Conservation (phyloP, 441 rosid species). For the Gossypium davidsonii region DNA sequence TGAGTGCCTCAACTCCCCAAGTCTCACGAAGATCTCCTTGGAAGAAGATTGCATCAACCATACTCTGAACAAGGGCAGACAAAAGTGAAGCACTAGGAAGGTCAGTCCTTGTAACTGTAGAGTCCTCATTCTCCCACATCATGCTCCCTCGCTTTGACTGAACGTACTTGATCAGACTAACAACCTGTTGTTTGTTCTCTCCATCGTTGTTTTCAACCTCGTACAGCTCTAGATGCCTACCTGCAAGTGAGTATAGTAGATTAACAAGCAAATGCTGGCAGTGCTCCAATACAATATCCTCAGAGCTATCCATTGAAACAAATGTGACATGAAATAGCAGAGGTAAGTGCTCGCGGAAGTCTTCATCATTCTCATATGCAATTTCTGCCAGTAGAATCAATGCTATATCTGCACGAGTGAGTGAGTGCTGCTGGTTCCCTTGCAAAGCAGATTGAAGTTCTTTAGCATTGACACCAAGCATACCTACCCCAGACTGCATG, state of each 20-base stretch:
- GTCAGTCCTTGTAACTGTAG: conserved; percentile 72
- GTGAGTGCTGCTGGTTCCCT: conserved; percentile 97
- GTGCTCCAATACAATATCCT: conserved; percentile 95
- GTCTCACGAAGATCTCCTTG: conserved; percentile 99
- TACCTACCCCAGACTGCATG: conserved; percentile 65
- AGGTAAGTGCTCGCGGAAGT: conserved; percentile 95
- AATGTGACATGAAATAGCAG: conserved; percentile 93
- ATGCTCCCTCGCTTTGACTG: conserved; percentile 98
- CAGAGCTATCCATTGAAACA: conserved; percentile 99
- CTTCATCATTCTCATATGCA: conserved; percentile 98
- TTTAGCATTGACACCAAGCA: conserved; percentile 81
- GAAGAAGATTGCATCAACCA: conserved; percentile 99
- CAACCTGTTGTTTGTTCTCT: conserved; percentile 96
- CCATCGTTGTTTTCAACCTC: conserved; percentile 94
- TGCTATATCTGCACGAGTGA: conserved; percentile 95
- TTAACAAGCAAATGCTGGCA: conserved; percentile 66
- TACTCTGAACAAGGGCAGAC: conserved; percentile 95
- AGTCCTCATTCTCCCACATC: conserved; percentile 99
- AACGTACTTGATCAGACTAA: conserved; percentile 91
- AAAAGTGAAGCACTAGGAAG: conserved; percentile 96
- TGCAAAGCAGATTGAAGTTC: conserved; percentile 96
- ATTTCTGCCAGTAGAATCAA: conserved; percentile 91
- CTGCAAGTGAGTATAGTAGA: conserved; percentile 2
- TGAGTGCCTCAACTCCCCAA: conserved; percentile 97
- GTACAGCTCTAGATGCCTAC: conserved; percentile 60